phyloP scores from a whole-genome alignment of 106 monocot genomes.

The Dendrobium huoshanense region DNA sequence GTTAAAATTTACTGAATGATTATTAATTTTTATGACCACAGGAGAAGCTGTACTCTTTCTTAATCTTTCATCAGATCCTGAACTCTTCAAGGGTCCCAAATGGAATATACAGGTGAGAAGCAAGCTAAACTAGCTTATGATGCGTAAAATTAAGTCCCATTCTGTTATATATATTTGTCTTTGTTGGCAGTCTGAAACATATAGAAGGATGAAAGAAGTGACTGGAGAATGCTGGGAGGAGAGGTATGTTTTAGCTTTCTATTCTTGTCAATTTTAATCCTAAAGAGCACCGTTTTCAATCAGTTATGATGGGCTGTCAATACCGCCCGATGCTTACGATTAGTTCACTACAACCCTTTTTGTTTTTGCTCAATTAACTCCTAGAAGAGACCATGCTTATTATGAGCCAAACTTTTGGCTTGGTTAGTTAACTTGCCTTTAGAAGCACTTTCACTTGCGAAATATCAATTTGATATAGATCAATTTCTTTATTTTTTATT shows the following conservation, averaged over 20 bases:
- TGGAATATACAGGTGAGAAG: constrained; percentile 67
- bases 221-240: constrained; percentile 85
- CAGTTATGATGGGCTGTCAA: background rate
- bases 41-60: constrained; percentile 86
- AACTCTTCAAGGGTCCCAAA: constrained; percentile 81
- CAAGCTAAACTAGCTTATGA: background rate
- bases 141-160: constrained; percentile 7
- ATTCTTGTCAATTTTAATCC: background rate
- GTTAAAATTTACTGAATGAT: background rate
- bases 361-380: background rate
- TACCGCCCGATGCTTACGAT: background rate
- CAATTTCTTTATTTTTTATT: no score
- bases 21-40: constrained; percentile 18
- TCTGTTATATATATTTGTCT: background rate
- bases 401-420: no score
- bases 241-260: constrained; percentile 31
- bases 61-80: constrained; percentile 82
- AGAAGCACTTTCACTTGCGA: no score
- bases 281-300: background rate
- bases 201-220: constrained; percentile 78
- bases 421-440: no score
- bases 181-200: constrained; percentile 73
- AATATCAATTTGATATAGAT: no score
- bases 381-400: no score
- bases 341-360: background rate